These are phyloP conservation scores for Cucurbita maxima DNA, from an alignment of 306 rosid species.

Conservation along the genomic window DNA sequence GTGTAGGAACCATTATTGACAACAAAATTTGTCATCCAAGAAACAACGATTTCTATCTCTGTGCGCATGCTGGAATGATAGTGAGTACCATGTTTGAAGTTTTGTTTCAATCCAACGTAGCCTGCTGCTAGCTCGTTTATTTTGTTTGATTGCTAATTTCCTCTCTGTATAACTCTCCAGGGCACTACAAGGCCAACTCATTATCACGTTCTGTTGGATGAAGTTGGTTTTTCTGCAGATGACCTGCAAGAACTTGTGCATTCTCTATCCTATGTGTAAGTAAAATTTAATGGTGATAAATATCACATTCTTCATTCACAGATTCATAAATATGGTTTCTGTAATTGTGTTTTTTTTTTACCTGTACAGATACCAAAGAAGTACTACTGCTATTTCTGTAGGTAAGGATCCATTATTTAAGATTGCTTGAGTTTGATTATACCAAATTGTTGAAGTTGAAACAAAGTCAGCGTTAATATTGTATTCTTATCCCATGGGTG, in stretches of 20 bases:
- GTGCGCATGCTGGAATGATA: conserved; percentile 98
- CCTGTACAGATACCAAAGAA: conserved; percentile 69
- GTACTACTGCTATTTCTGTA: conserved; percentile 87
- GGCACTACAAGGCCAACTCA: conserved; percentile 91
- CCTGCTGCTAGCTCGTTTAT: neutral
- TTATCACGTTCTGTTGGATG: conserved; percentile 70
- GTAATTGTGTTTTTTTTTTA: neutral
- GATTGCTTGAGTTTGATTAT: neutral
- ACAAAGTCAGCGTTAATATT: neutral
- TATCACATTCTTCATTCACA: neutral
- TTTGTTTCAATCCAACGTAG: neutral
- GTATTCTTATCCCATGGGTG: neutral
- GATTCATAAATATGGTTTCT: neutral
- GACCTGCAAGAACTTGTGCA: conserved; percentile 89
- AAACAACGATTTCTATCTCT: conserved; percentile 74
- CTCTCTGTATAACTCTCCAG: conserved; percentile 14
- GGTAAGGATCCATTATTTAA: conserved; percentile 27
- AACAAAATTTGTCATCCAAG: conserved; percentile 78
- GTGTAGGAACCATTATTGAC: conserved; percentile 75
- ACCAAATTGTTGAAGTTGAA: neutral
- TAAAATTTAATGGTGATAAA: neutral
- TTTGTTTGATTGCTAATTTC: neutral
- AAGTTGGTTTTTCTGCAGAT: conserved; percentile 70
- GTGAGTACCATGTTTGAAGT: conserved; percentile 23
- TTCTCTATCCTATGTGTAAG: conserved; percentile 91